A percentile compares a stretch with the other conserved stretches of the same genome.
These are phyloP conservation scores for Ophiostoma fasciatum DNA, from an alignment of 2,329 filamentous ascomycete species.

Conservation along the genomic window DNA sequence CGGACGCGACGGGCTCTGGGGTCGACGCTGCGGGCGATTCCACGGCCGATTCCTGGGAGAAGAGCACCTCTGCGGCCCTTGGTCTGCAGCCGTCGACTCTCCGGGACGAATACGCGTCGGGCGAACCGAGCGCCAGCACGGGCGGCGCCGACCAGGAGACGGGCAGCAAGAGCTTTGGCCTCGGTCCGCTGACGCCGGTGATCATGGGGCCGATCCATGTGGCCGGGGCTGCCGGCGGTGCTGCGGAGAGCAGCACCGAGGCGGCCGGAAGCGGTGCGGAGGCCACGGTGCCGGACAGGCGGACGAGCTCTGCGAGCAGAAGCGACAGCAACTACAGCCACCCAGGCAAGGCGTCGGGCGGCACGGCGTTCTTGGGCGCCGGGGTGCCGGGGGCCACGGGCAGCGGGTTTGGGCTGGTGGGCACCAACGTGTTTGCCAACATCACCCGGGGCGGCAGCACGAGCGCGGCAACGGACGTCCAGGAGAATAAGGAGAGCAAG, in stretches of 20 bases:
- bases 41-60: too few species aligned
- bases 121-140: too few species aligned
- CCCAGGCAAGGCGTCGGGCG: too few species aligned
- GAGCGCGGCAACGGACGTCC: background rate
- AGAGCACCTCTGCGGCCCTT: too few species aligned
- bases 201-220: background rate
- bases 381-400: background rate
- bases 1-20: too few species aligned
- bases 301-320: constrained; percentile 12
- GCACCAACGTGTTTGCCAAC: constrained; percentile 4
- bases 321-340: constrained; percentile 9
- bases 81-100: background rate
- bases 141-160: too few species aligned
- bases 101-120: background rate
- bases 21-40: too few species aligned
- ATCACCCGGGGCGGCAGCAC: too few species aligned
- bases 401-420: constrained; percentile 3
- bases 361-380: too few species aligned
- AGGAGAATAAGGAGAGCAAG: too few species aligned
- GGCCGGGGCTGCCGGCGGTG: background rate
- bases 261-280: background rate
- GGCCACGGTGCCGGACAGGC: background rate
- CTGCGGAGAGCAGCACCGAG: background rate
- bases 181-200: constrained; percentile 1
- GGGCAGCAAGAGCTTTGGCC: background rate